Evolutionary conservation across 495 filamentous ascomycete species (phyloP), one percentile per base, ranked within the genome.

Genomic region (Ascobolus immersus): DNA sequence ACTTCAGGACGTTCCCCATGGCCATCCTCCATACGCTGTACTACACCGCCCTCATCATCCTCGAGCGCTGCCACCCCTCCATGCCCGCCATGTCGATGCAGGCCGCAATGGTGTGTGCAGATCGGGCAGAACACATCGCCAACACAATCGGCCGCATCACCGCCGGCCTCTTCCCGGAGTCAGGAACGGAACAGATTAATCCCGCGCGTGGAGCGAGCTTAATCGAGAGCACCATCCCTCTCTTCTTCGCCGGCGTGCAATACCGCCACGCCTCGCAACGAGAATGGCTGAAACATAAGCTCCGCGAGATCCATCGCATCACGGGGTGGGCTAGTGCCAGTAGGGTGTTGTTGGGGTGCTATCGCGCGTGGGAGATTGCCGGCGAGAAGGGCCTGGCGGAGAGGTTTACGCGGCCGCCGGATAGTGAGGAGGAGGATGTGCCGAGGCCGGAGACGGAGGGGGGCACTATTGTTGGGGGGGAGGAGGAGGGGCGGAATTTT

Each of bases 81-180:
- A 91, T 93, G 81, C 86, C 80, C 4, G 78, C 84, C 0, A 64
- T 78, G n/a, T 71, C 80, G 35, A 84, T 90, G 69, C 60, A 76
- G 25, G 77, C 82, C 4, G 74, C 76, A 1, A 70, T 67, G 8
- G 60, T 86, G 22, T 65, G 69, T 5, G 74, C 79, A 0, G 52
- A 54, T 3, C 60, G 69, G 32, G 92, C 86, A 3, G 65, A 62
- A 6, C 48, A 47, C 1, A 73, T 64, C 49, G 76, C 80, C 2
- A 67, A 71, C 40, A 64, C 68, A 36, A 69, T 93, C 21, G 84
- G 80, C 22, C 65, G 72, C 5, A 82, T 93, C 31, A 63, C 67
- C 5, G 78, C 78, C 0, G 86, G 79, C 1, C 59, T 94, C 22
- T 62, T 69, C 5, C 78, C 80, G 30, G 60, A 62, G 3, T 55